A percentile compares a stretch with the other conserved stretches of the same genome.
Evolutionary conservation across 2,329 filamentous ascomycete species (phyloP).

Genomic region (Phoma sp.): DNA sequence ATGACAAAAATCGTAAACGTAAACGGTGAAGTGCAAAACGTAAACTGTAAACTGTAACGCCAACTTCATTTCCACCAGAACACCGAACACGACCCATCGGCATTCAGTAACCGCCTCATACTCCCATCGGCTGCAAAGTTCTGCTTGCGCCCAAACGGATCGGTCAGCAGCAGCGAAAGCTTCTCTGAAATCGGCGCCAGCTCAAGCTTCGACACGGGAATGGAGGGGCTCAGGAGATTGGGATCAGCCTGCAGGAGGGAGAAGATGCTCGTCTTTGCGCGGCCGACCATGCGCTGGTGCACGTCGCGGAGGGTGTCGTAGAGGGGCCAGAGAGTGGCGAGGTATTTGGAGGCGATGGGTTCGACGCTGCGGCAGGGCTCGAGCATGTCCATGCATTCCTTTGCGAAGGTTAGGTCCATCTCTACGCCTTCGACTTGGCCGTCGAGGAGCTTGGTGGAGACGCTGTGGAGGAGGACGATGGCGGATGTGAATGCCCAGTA

Average conservation of each 20-base stretch:
- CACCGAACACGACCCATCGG: slow-evolving; percentile 42
- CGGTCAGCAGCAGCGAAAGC: slow-evolving; percentile 41
- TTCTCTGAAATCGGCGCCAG: slow-evolving; percentile 47
- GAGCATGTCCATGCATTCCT: slow-evolving; percentile 47
- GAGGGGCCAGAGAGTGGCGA: slow-evolving; percentile 44
- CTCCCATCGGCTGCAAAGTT: slow-evolving; percentile 26
- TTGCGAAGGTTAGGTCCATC: slow-evolving; percentile 42
- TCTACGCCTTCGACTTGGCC: slow-evolving; percentile 39
- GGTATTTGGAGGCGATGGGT: slow-evolving; percentile 43
- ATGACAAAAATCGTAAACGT: background rate
- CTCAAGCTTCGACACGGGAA: slow-evolving; percentile 42
- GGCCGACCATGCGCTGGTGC: slow-evolving; percentile 40
- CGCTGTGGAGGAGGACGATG: slow-evolving; percentile 46
- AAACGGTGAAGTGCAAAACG: too few relatives aligned
- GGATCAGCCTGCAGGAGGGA: slow-evolving; percentile 39
- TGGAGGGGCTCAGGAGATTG: slow-evolving; percentile 32
- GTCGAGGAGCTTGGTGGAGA: slow-evolving; percentile 45
- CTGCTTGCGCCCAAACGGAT: slow-evolving; percentile 48
- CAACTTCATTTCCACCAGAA: slow-evolving; percentile 46
- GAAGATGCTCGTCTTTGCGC: slow-evolving; percentile 47
- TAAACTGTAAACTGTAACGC: too few relatives aligned
- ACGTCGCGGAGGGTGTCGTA: slow-evolving; percentile 44
- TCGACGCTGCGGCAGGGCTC: slow-evolving; percentile 41
- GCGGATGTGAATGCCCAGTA: slow-evolving; percentile 49
- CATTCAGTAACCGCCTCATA: slow-evolving; percentile 40